A percentile compares a stretch with the other conserved stretches of the same genome.
Conservation (phyloP, 257 asterid species). For the Solanum neorickii region DNA sequence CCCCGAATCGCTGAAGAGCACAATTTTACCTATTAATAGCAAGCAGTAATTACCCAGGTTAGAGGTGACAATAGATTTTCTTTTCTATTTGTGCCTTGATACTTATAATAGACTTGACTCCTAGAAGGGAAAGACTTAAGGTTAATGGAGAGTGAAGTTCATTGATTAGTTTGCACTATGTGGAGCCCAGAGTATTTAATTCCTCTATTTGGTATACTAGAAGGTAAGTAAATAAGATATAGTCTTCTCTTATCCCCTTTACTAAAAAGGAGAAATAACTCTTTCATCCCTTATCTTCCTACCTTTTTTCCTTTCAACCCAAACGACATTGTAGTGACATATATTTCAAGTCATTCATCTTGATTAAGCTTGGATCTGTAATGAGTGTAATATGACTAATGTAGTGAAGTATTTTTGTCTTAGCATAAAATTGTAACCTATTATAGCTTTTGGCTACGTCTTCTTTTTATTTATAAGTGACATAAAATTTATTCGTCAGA, state of each 20-base stretch:
- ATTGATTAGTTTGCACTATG: background rate
- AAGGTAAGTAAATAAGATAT: background rate
- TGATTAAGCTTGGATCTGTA: background rate
- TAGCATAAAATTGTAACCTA: too few species aligned
- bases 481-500: too few species aligned
- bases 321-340: background rate
- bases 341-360: background rate
- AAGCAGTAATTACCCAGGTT: background rate
- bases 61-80: background rate
- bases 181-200: background rate
- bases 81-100: background rate
- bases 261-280: background rate
- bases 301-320: background rate
- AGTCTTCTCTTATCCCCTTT: background rate
- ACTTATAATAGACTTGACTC: background rate
- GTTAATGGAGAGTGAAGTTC: background rate
- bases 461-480: too few species aligned
- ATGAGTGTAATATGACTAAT: background rate
- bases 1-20: too few species aligned
- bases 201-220: background rate
- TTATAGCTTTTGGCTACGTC: too few species aligned
- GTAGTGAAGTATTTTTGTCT: background rate
- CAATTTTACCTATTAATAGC: background rate
- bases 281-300: background rate
- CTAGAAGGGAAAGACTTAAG: background rate